These are phyloP conservation scores for Sphenostylis stenocarpa DNA, from an alignment of 306 rosid species.

Conservation along the genomic window DNA sequence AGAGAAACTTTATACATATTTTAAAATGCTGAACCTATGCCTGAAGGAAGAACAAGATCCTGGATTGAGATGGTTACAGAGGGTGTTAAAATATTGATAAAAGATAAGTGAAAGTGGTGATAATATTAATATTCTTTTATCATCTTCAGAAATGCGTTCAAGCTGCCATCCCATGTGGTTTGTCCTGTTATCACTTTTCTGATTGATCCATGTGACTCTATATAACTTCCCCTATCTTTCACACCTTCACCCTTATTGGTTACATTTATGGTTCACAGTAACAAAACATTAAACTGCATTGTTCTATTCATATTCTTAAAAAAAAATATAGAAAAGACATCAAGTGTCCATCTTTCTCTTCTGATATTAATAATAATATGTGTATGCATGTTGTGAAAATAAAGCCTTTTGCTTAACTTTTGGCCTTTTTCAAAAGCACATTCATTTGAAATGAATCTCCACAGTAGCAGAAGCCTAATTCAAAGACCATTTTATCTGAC, in stretches of 20 bases:
- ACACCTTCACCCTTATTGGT: conserved; percentile 34
- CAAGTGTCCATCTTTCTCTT: no score
- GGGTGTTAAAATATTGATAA: conserved; percentile 19
- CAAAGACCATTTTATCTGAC: neutral
- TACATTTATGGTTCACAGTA: conserved; percentile 9
- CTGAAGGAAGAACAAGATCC: conserved; percentile 13
- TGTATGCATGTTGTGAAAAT: neutral
- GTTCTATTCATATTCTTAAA: neutral
- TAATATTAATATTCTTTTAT: no score
- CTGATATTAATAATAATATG: neutral
- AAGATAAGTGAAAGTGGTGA: conserved; percentile 9
- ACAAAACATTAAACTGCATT: neutral
- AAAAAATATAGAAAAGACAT: no score
- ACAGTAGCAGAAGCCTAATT: conserved; percentile 21
- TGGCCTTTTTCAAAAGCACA: conserved; percentile 34
- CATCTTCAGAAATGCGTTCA: conserved; percentile 27
- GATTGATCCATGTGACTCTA: conserved; percentile 29
- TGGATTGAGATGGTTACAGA: neutral
- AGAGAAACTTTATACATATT: neutral
- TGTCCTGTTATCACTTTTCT: conserved; percentile 44
- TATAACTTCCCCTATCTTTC: conserved; percentile 25
- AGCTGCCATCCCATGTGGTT: conserved; percentile 61
- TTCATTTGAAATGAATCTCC: conserved; percentile 47
- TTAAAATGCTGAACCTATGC: neutral
- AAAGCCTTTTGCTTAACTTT: conserved; percentile 10